A percentile compares a stretch with the other conserved stretches of the same genome.
Evolutionary conservation across 192 early-diverging fungal genomes (phyloP).

Genomic region (Podila verticillata): DNA sequence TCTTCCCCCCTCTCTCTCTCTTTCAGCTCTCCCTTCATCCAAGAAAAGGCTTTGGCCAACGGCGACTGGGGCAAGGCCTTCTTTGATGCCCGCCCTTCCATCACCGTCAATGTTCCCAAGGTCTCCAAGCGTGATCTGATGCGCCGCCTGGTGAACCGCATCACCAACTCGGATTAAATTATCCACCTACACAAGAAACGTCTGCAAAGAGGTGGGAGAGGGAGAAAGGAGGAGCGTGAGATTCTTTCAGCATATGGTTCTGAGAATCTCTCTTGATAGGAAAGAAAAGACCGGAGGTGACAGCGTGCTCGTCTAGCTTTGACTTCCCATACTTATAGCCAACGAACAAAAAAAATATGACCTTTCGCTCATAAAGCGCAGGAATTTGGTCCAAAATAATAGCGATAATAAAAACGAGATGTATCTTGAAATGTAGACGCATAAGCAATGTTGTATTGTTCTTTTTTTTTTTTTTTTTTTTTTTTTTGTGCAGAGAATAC

Average conservation of each 20-base stretch:
- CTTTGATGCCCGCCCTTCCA: slow-evolving; percentile 37
- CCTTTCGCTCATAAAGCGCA: slow-evolving; percentile 1
- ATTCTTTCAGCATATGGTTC: slow-evolving; percentile 4
- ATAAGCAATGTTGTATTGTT: background rate
- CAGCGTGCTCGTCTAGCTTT: background rate
- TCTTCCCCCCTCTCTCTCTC: background rate
- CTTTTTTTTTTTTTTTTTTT: background rate
- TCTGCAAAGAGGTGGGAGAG: background rate
- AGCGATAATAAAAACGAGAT: background rate
- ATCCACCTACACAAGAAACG: background rate
- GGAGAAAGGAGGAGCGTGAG: too few species aligned
- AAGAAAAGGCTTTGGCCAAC: slow-evolving; percentile 13
- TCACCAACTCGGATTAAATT: background rate
- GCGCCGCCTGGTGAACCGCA: slow-evolving; percentile 18
- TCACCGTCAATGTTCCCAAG: slow-evolving; percentile 29
- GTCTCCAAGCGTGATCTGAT: background rate
- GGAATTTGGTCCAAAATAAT: background rate
- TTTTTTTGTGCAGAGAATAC: too few species aligned
- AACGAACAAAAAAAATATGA: background rate
- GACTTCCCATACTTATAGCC: background rate
- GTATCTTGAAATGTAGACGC: background rate
- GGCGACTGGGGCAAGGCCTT: slow-evolving; percentile 29
- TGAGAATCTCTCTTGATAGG: background rate
- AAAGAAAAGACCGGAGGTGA: too few species aligned
- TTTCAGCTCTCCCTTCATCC: slow-evolving; percentile 24